Conservation (phyloP, 2,329 filamentous ascomycete species). For the Aspergillus ustus region DNA sequence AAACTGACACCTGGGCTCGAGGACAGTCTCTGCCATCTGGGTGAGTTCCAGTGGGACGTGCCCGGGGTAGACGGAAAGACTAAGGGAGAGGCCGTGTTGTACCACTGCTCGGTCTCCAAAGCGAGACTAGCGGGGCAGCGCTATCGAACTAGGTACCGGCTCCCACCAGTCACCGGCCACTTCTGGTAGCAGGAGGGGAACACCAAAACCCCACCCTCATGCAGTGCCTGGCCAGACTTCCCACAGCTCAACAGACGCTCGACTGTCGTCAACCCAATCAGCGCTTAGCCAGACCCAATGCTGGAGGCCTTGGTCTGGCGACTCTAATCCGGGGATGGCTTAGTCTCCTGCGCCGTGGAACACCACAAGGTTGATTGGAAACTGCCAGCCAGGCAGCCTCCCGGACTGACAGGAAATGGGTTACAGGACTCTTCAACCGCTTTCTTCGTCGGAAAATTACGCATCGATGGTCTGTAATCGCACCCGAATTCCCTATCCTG, state of each 20-base stretch:
- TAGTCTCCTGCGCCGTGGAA: slow-evolving; percentile 24
- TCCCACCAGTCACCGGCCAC: slow-evolving; percentile 4
- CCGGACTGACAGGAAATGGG: slow-evolving; percentile 8
- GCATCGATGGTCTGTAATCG: neutral
- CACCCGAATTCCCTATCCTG: neutral
- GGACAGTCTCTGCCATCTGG: neutral
- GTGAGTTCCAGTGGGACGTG: slow-evolving; percentile 9
- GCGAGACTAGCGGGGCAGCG: neutral
- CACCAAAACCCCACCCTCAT: slow-evolving; percentile 22
- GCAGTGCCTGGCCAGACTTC: slow-evolving; percentile 20
- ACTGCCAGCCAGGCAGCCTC: slow-evolving; percentile 8
- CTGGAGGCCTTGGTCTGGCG: slow-evolving; percentile 19
- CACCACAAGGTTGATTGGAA: slow-evolving; percentile 20
- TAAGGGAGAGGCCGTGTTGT: slow-evolving; percentile 17
- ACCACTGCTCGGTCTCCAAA: neutral
- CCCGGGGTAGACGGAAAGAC: slow-evolving; percentile 18
- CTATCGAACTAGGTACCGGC: slow-evolving; percentile 7
- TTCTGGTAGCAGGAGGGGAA: slow-evolving; percentile 18
- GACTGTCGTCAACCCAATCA: slow-evolving; percentile 23
- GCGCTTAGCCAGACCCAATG: slow-evolving; percentile 5
- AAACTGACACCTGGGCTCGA: slow-evolving; percentile 13
- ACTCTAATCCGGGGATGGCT: slow-evolving; percentile 19
- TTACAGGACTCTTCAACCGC: neutral
- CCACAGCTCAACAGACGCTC: neutral
- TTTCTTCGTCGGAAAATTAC: neutral